A percentile compares a stretch with the other conserved stretches of the same genome.
Evolutionary conservation across 2,329 filamentous ascomycete species (phyloP).

Genomic region (Fusarium praegraminearum): DNA sequence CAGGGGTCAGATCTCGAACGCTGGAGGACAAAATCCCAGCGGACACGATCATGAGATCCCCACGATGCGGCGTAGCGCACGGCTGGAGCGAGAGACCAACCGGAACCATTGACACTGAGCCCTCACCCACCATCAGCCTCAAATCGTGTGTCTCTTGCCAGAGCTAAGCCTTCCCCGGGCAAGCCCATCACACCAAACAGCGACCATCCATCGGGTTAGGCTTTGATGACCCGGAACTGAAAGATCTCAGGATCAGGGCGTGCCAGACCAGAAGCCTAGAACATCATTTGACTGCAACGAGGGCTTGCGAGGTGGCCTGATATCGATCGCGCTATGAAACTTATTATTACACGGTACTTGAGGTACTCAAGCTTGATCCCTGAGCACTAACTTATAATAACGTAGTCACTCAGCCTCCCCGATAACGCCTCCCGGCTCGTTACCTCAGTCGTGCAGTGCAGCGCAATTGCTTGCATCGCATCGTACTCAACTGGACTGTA

Average conservation of each 20-base stretch:
- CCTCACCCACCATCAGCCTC: conserved; percentile 27
- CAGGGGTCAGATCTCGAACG: conserved; percentile 42
- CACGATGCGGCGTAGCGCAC: conserved; percentile 47
- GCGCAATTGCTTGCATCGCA: conserved; percentile 13
- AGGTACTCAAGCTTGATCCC: conserved; percentile 11
- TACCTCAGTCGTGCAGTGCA: conserved; percentile 18
- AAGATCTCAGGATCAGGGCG: conserved; percentile 32
- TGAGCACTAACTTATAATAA: conserved; percentile 18
- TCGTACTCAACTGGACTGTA: neutral
- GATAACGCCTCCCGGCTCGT: conserved; percentile 27
- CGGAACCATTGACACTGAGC: conserved; percentile 20
- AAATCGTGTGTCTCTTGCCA: conserved; percentile 7
- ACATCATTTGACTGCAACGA: conserved; percentile 33
- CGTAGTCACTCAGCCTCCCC: conserved; percentile 27
- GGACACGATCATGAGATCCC: conserved; percentile 45
- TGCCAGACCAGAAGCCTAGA: conserved; percentile 42
- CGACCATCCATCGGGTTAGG: conserved; percentile 22
- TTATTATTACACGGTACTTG: conserved; percentile 33
- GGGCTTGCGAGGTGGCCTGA: conserved; percentile 47
- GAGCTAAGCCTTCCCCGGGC: conserved; percentile 15
- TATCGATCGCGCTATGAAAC: conserved; percentile 45
- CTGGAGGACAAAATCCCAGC: conserved; percentile 33
- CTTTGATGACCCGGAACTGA: conserved; percentile 15
- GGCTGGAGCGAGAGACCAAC: conserved; percentile 33
- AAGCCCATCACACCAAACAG: conserved; percentile 25